Evolutionary conservation across 352 stramenopile species (phyloP), one percentile per base, ranked within the genome.

Genomic region (Pythium diclinum): DNA sequence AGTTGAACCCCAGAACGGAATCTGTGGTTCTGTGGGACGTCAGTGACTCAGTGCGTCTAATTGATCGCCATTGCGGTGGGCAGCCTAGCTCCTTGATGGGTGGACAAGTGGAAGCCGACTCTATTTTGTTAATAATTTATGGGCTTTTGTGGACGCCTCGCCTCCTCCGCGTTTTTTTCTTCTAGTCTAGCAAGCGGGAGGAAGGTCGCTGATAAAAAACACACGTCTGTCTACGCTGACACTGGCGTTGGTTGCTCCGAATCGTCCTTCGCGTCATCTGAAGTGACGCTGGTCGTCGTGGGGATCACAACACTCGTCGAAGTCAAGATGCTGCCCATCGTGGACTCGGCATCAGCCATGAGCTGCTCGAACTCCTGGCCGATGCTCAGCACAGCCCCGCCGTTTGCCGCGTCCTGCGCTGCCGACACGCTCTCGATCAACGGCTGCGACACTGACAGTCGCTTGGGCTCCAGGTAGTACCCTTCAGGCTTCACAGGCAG

Each of bases 401-500:
- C 19, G 46, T 63, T 30, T 0, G 25, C 2, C 25, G n/a, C 2
- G 55, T 40, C 30, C 47, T 13, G 34, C n/a, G 63, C 11, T 34
- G 17, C 21, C 44, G 16, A 3, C 33, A 25, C 36, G 4, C 59
- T 52, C 19, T 51, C 40, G 1, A 49, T 19, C 16, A 63, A n/a
- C 23, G 48, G 34, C 46, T 68, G 48, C 4, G 58, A 58, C 16
- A 67, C n/a, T 8, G 62, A 68, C 14, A 63, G 13, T 14, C 78
- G 78, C 62, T 90, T 92, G 0, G 83, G 76, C 63, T 88, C 80
- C 34, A 94, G 74, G 73, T 94, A 95, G 67, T 87, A 92, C 3
- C 85, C 87, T 58, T 94, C 87, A 1, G 87, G 85, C 60, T 91
- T 90, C 32, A 94, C 69, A 7, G 87, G 87, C 36, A 95, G 67